These are phyloP conservation scores for Fusarium sp. DNA, from an alignment of 2,329 filamentous ascomycete species.

Conservation along the genomic window DNA sequence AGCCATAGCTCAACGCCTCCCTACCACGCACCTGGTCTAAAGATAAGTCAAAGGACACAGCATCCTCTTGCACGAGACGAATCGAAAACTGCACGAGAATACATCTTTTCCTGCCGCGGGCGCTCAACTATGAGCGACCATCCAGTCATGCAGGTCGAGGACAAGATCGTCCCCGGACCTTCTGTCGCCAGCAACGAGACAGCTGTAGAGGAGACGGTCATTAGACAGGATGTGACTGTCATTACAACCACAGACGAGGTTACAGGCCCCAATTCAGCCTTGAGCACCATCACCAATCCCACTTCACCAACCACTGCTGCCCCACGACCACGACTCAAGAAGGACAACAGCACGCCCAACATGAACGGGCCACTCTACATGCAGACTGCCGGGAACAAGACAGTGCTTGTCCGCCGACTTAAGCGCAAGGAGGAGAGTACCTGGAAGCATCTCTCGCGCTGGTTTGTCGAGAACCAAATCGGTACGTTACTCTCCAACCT, in stretches of 20 bases:
- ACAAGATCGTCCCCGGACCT: constrained; percentile 23
- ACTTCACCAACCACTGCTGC: constrained; percentile 28
- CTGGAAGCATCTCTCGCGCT: constrained; percentile 67
- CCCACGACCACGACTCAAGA: constrained; percentile 42
- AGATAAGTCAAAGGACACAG: constrained; percentile 11
- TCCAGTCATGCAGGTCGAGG: constrained; percentile 42
- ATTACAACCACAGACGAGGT: constrained; percentile 8
- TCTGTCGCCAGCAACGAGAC: constrained; percentile 15
- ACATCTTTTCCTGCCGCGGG: not conserved
- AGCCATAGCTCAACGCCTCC: constrained; percentile 23
- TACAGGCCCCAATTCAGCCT: not conserved
- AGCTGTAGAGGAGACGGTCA: constrained; percentile 19
- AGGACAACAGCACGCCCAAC: constrained; percentile 48
- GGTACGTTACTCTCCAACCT: constrained; percentile 61
- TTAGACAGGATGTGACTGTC: constrained; percentile 13
- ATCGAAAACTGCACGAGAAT: constrained; percentile 9
- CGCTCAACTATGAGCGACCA: constrained; percentile 38
- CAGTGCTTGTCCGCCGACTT: constrained; percentile 63
- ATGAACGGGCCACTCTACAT: constrained; percentile 67
- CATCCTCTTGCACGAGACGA: constrained; percentile 20
- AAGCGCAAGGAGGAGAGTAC: constrained; percentile 70
- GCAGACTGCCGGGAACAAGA: constrained; percentile 60
- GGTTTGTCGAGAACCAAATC: constrained; percentile 82
- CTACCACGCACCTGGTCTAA: not conserved
- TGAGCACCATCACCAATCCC: constrained; percentile 22